These are phyloP conservation scores for Cicer bijugum DNA, from an alignment of 306 rosid genomes.

Conservation along the genomic window DNA sequence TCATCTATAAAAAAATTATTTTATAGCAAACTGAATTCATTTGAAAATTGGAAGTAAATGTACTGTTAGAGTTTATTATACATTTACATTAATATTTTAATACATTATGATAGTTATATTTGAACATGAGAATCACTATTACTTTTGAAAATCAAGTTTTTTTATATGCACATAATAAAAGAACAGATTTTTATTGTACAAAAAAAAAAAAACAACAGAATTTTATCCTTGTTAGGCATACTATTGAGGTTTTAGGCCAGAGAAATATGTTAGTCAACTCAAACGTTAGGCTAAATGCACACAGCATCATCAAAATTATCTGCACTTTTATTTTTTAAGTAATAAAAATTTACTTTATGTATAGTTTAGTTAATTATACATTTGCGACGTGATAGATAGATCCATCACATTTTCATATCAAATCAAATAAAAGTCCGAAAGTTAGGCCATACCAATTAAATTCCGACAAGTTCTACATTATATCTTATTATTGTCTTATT, in stretches of 20 bases:
- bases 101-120: no score
- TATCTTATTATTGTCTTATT: neutral
- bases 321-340: neutral
- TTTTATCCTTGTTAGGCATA: neutral
- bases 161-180: no score
- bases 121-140: no score
- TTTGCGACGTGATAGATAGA: neutral
- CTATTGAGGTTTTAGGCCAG: neutral
- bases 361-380: neutral
- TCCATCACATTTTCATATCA: constrained; percentile 19
- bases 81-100: neutral
- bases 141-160: no score
- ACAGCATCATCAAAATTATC: neutral
- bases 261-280: neutral
- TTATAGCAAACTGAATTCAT: no score
- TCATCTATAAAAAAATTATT: no score
- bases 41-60: no score
- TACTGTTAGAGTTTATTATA: neutral
- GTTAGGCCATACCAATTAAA: constrained; percentile 11
- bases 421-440: neutral
- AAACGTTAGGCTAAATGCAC: constrained; percentile 41
- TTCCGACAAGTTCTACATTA: neutral
- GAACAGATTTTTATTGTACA: no score
- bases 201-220: no score
- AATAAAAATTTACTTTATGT: neutral